Evolutionary conservation across 768 basidiomycete genomes (phyloP).

Genomic region (Trametes elegans): DNA sequence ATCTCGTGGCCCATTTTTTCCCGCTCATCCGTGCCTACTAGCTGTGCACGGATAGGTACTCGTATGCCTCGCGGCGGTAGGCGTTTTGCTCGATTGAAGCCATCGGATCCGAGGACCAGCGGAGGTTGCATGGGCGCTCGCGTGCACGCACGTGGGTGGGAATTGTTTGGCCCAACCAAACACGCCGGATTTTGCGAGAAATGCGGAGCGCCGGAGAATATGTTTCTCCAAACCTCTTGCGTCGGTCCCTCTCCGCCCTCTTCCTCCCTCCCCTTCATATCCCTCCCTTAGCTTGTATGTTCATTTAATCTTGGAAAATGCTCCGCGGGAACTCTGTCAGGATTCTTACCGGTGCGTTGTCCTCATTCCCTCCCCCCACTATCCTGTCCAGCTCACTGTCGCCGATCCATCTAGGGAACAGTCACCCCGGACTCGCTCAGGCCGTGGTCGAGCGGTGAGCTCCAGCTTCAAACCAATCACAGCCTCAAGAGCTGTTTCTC

Average conservation of each 20-base stretch:
- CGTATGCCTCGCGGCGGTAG: too few relatives aligned
- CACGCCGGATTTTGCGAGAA: conserved; percentile 16
- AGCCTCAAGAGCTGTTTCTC: conserved; percentile 51
- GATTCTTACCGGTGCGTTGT: conserved; percentile 63
- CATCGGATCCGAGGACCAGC: not conserved
- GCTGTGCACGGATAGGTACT: not conserved
- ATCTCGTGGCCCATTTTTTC: too few relatives aligned
- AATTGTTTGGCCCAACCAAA: conserved; percentile 16
- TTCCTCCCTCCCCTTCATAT: conserved; percentile 8
- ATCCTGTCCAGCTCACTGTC: conserved; percentile 19
- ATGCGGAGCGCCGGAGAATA: conserved; percentile 17
- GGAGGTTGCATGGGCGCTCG: not conserved
- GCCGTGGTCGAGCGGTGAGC: conserved; percentile 96
- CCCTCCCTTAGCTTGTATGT: conserved; percentile 16
- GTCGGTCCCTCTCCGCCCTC: not conserved
- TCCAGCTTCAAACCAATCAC: conserved; percentile 41
- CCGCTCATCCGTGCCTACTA: not conserved
- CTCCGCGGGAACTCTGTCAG: conserved; percentile 81
- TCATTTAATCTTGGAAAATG: conserved; percentile 48
- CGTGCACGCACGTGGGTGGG: conserved; percentile 10
- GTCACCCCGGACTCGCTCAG: conserved; percentile 96
- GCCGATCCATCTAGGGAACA: conserved; percentile 84
- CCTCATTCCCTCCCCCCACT: not conserved
- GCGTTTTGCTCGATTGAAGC: too few relatives aligned
- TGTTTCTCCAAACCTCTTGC: conserved; percentile 13